A percentile compares a stretch with the other conserved stretches of the same genome.
phyloP scores from a whole-genome alignment of 345 rosid genomes.

The Rhodamnia rubescens region DNA sequence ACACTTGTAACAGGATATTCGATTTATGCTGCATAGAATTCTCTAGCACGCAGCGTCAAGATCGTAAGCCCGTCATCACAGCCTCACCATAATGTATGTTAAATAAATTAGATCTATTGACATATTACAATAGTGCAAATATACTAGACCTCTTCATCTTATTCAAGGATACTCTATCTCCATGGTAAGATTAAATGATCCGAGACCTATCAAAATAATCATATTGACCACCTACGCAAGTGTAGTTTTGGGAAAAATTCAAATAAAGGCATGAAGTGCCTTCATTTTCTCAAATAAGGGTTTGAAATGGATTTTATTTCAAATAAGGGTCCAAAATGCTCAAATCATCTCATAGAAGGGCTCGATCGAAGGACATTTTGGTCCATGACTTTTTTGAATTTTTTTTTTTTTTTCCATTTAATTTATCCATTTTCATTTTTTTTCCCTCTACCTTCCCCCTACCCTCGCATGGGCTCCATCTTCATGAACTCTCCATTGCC shows the following conservation, averaged over 20 bases:
- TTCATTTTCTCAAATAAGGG: too few relatives aligned
- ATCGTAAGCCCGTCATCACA: not conserved
- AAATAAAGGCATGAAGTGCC: too few relatives aligned
- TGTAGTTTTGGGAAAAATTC: not conserved
- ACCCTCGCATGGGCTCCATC: not conserved
- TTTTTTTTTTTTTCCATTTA: too few relatives aligned
- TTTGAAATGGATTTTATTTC: too few relatives aligned
- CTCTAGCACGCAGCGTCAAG: not conserved
- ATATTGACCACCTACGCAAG: not conserved
- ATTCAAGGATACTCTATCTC: not conserved
- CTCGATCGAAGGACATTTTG: too few relatives aligned
- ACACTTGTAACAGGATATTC: not conserved
- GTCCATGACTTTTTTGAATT: too few relatives aligned
- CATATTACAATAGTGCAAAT: not conserved
- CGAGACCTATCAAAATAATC: not conserved
- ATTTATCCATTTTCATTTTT: too few relatives aligned
- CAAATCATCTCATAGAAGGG: too few relatives aligned
- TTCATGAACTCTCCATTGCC: slow-evolving; percentile 9
- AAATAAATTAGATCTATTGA: not conserved
- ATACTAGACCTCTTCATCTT: not conserved
- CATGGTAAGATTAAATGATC: not conserved
- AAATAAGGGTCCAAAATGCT: too few relatives aligned
- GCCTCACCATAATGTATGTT: not conserved
- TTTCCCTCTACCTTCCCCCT: too few relatives aligned
- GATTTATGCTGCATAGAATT: not conserved